Conservation (phyloP, 208 protist species). For the Wallacemonas sp. region DNA sequence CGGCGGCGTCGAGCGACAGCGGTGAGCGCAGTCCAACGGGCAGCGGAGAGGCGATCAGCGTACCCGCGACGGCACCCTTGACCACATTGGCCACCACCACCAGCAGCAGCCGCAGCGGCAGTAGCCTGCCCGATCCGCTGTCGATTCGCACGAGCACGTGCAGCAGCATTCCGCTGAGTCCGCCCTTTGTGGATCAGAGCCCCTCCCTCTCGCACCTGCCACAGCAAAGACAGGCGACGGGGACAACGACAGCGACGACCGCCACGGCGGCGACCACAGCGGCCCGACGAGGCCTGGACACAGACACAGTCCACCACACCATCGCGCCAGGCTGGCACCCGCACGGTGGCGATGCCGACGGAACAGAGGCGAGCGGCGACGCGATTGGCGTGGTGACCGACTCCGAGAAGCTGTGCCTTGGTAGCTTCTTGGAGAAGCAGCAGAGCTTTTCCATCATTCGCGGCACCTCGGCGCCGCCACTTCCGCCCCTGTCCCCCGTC, state of each 20-base stretch:
- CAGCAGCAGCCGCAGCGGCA: not conserved
- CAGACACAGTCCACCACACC: not conserved
- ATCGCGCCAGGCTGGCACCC: not conserved
- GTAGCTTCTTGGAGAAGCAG: not conserved
- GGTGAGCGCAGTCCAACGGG: too few species aligned
- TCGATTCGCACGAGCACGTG: not conserved
- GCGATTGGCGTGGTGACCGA: not conserved
- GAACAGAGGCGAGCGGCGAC: not conserved
- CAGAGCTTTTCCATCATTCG: conserved; percentile 9
- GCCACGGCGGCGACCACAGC: not conserved
- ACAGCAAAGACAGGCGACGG: not conserved
- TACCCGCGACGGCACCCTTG: too few species aligned
- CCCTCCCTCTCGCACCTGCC: not conserved
- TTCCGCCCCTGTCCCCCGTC: too few species aligned
- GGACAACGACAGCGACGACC: too few species aligned
- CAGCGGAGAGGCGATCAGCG: too few species aligned
- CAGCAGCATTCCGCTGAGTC: not conserved
- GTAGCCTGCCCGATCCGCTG: not conserved
- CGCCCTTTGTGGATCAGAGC: conserved; percentile 2
- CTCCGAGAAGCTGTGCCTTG: conserved; percentile 3
- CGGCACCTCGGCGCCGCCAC: not conserved
- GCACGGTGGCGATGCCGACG: not conserved
- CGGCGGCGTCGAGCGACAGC: too few species aligned
- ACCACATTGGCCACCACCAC: too few species aligned
- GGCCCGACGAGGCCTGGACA: not conserved